These are phyloP conservation scores for Schoenoplectus tabernaemontani DNA, from an alignment of 202 grass and related monocot genomes.

Conservation along the genomic window DNA sequence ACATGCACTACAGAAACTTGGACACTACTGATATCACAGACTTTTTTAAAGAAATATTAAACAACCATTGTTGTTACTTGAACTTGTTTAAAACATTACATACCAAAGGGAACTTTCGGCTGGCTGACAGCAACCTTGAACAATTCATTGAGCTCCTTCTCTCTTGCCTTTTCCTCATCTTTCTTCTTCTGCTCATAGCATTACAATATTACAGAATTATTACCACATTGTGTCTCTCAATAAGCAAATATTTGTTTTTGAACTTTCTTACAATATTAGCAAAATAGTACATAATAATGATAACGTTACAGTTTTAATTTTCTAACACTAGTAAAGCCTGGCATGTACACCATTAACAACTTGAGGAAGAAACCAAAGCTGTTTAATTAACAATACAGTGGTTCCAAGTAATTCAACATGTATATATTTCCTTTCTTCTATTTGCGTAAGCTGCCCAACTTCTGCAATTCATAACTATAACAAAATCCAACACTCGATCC, in stretches of 20 bases:
- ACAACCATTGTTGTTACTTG: not conserved
- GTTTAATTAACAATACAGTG: not conserved
- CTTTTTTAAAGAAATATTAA: not conserved
- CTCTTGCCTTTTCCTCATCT: conserved; percentile 84
- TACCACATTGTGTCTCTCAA: not conserved
- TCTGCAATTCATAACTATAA: not conserved
- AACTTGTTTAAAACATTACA: conserved; percentile 18
- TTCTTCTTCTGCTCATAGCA: conserved; percentile 88
- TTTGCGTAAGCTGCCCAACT: not conserved
- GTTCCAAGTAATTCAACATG: not conserved
- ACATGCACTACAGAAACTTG: not conserved
- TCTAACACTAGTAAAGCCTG: not conserved
- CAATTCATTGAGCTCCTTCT: conserved; percentile 98
- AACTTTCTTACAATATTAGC: not conserved
- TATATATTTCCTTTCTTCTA: not conserved
- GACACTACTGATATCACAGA: not conserved
- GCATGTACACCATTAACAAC: not conserved
- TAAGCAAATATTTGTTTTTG: not conserved
- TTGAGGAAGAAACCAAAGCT: not conserved
- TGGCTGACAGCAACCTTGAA: conserved; percentile 99
- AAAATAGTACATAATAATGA: not conserved
- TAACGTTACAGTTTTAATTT: not conserved
- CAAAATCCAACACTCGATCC: not conserved
- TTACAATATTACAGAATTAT: conserved; percentile 8
- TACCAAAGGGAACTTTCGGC: conserved; percentile 98